Evolutionary conservation across 2,329 filamentous ascomycete species (phyloP).

Genomic region (Botryotinia narcissicola): DNA sequence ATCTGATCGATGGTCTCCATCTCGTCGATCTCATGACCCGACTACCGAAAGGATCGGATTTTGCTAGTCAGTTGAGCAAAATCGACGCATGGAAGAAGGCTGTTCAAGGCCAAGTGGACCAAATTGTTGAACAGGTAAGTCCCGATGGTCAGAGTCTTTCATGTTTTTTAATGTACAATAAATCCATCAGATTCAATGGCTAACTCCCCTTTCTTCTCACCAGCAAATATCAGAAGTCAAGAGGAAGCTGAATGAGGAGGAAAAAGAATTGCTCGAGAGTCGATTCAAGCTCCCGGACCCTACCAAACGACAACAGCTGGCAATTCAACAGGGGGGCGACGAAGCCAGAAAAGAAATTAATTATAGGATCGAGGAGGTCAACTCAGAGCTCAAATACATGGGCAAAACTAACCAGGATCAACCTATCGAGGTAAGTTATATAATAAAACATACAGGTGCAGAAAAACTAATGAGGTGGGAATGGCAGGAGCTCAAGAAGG

Average conservation of each 20-base stretch:
- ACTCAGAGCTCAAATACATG: background rate
- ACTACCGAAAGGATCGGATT: background rate
- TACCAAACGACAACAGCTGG: background rate
- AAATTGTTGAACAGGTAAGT: background rate
- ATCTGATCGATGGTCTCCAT: background rate
- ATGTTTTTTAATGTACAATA: background rate
- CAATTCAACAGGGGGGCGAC: background rate
- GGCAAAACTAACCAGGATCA: background rate
- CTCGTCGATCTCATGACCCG: background rate
- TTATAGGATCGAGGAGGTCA: background rate
- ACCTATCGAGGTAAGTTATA: background rate
- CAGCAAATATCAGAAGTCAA: background rate
- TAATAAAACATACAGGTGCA: accelerated
- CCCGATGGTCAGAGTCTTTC: background rate
- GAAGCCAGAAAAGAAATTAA: background rate
- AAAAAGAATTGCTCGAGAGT: background rate
- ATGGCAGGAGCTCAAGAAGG: background rate
- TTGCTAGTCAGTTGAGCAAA: background rate
- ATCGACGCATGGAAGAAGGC: background rate
- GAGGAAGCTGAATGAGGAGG: background rate
- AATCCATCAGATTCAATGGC: background rate
- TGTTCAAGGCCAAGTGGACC: background rate
- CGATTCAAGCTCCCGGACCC: background rate
- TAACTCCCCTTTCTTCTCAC: background rate
- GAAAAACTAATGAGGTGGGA: background rate